A percentile compares a stretch with the other conserved stretches of the same genome.
phyloP scores from a whole-genome alignment of 306 rosid genomes.

The Mimosa pudica region DNA sequence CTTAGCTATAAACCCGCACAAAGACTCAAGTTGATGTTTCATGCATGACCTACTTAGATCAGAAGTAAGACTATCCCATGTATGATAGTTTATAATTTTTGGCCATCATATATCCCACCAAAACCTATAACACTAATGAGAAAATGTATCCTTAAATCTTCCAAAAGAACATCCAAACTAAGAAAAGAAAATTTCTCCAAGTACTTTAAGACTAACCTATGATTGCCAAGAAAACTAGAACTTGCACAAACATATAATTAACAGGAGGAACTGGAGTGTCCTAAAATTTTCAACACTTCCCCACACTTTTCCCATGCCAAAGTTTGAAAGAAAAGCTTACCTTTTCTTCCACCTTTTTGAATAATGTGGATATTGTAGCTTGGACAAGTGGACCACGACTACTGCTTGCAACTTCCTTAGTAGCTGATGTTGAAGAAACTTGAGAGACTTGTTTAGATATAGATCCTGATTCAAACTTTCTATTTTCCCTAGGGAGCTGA shows the following conservation, averaged over 20 bases:
- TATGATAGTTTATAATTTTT: not conserved
- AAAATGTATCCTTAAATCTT: not conserved
- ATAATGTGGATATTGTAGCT: constrained; percentile 76
- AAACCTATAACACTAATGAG: not conserved
- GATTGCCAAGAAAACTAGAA: constrained; percentile 18
- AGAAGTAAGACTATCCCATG: not conserved
- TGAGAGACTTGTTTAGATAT: constrained; percentile 42
- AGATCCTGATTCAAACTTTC: constrained; percentile 46
- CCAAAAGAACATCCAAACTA: not conserved
- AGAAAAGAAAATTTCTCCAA: not conserved
- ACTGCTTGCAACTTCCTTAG: constrained; percentile 41
- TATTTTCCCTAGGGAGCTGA: constrained; percentile 44
- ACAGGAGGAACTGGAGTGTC: constrained; percentile 15
- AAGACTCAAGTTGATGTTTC: not conserved
- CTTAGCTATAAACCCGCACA: not conserved
- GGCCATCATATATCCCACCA: not conserved
- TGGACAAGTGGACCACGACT: constrained; percentile 65
- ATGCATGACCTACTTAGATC: not conserved
- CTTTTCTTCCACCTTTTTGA: constrained; percentile 84
- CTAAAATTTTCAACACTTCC: constrained; percentile 7
- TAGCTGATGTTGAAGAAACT: constrained; percentile 33
- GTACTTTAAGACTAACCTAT: not conserved
- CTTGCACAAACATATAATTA: constrained; percentile 1
- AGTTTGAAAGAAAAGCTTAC: constrained; percentile 39
- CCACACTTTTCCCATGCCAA: constrained; percentile 9